A percentile compares a stretch with the other conserved stretches of the same genome.
These are phyloP conservation scores for Paecilomyces niveus DNA, from an alignment of 2,329 filamentous ascomycete species.

Conservation along the genomic window DNA sequence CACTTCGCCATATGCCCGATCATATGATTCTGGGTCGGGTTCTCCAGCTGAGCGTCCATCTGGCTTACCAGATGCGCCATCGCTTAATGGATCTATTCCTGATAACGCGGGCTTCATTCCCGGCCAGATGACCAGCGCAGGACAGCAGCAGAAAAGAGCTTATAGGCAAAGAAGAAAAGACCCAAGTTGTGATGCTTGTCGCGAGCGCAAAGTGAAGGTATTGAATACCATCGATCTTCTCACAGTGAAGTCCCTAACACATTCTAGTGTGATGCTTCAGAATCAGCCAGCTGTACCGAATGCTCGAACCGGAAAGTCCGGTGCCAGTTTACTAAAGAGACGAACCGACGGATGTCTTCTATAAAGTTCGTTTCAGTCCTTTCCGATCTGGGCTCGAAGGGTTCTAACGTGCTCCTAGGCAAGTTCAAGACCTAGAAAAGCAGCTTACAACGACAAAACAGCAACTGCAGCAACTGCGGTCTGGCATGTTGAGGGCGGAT, in stretches of 20 bases:
- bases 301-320: conserved; percentile 95
- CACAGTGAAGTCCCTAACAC: conserved; percentile 1
- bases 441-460: conserved; percentile 74
- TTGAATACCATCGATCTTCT: not conserved
- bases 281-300: conserved; percentile 92
- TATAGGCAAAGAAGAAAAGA: conserved; percentile 95
- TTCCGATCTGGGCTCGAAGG: conserved; percentile 1
- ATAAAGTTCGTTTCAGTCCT: conserved; percentile 61
- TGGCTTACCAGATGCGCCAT: conserved; percentile 26
- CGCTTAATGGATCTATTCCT: conserved; percentile 33
- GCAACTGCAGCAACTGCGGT: conserved; percentile 68
- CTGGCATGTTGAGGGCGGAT: conserved; percentile 50
- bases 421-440: conserved; percentile 93
- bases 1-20: conserved; percentile 26
- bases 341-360: conserved; percentile 95
- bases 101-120: conserved; percentile 23
- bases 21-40: conserved; percentile 33
- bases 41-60: conserved; percentile 32
- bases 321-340: conserved; percentile 98
- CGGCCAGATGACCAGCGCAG: conserved; percentile 35
- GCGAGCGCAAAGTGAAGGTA: conserved; percentile 68
- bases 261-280: conserved; percentile 78
- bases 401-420: conserved; percentile 33
- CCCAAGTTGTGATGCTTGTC: conserved; percentile 93
- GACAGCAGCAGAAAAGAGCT: conserved; percentile 70